Evolutionary conservation across 1,139 yeast genomes (phyloP), one percentile per base, ranked within the genome.

Genomic region (Williopsis jadinii): DNA sequence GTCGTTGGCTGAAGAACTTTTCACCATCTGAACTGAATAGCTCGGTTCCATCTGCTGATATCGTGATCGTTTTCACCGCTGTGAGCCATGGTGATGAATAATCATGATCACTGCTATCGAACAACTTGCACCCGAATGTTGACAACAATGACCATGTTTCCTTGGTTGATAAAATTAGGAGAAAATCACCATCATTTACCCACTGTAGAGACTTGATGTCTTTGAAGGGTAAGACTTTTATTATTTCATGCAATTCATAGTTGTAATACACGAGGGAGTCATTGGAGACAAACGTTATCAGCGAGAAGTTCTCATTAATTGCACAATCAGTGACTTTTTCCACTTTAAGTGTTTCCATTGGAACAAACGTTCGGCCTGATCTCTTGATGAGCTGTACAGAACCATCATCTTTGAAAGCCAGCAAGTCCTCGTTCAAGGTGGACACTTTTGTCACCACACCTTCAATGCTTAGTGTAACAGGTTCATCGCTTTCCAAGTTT

Each of bases 61-160:
- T 34, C 5, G 36, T 36, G 9, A 36, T 40, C 2, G 28, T 13
- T 5, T 41, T 32, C 11, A 52, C 37, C 8, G 40, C 30, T 13
- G 37, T 41, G 26, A 54, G 28, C 58, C 58, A 54, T 2, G 40
- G 28, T 8, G 44, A 38, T 10, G 40, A 41, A 36, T 39, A 35
- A 28, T 62, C 67, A 40, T 60, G 62, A 37, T 64, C 68, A 39
- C 53, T 58, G 8, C 69, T 60, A 11, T 64, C 56, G 45, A 66
- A 67, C 26, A 54, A 54, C 27, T 62, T 39, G 11, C 61, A 56
- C 2, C 71, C 71, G 40, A 65, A 54, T 3, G 58, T 54, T 8
- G 70, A 64, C 38, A 60, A 55, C 10, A 64, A 31, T 33, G 56
- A 53, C 71, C 71, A 67, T 2, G 44, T 28, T 1, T 67, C 66